phyloP scores from a whole-genome alignment of 1,284 basidiomycete species.

The Xerocomus cyaneibrunnescens region DNA sequence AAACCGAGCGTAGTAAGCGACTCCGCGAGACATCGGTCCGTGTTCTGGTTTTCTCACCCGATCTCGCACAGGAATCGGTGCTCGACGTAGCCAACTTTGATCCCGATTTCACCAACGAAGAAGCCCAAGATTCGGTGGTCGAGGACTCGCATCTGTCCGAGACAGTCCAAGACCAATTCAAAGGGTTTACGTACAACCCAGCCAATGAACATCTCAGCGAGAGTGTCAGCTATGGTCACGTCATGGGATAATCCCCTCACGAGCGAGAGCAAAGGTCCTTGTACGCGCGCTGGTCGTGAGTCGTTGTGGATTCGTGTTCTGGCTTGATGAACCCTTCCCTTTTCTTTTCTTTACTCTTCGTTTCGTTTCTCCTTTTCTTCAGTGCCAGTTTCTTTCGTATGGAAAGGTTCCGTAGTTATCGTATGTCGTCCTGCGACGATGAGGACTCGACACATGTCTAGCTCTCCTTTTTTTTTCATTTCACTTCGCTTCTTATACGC shows the following conservation, averaged over 20 bases:
- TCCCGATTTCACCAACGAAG: conserved; percentile 91
- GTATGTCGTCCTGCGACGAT: background rate
- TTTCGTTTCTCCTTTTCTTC: background rate
- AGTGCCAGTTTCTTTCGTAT: background rate
- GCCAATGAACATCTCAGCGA: conserved; percentile 78
- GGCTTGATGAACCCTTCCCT: background rate
- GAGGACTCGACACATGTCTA: background rate
- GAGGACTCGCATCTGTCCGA: conserved; percentile 89
- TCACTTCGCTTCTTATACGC: background rate
- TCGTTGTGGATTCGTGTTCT: conserved; percentile 2
- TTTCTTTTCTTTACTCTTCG: background rate
- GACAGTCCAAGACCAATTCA: conserved; percentile 95
- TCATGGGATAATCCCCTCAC: conserved; percentile 26
- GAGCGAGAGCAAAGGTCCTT: background rate
- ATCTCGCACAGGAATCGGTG: conserved; percentile 61
- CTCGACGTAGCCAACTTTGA: conserved; percentile 91
- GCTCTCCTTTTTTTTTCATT: background rate
- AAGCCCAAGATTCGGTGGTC: conserved; percentile 91
- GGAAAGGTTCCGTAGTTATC: conserved; percentile 2
- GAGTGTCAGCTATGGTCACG: conserved; percentile 61
- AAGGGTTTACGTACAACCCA: conserved; percentile 83
- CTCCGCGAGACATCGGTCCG: background rate
- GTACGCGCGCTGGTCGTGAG: conserved; percentile 28
- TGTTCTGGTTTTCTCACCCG: background rate
- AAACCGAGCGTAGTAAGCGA: conserved; percentile 90